phyloP scores from a whole-genome alignment of 2,329 filamentous ascomycete genomes.

The Talaromyces sp. region DNA sequence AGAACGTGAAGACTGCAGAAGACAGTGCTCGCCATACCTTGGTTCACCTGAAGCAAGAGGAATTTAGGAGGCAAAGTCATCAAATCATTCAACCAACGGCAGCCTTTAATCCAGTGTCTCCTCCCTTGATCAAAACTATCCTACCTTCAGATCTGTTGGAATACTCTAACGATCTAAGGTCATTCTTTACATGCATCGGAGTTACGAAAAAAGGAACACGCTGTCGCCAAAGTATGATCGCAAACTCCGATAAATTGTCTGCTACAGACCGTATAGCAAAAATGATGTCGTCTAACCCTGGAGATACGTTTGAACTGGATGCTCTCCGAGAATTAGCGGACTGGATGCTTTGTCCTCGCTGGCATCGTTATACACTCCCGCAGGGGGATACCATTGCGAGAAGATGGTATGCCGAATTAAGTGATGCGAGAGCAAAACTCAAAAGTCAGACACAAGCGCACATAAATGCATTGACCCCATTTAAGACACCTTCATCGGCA shows the following conservation, averaged over 20 bases:
- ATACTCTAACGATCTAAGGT: constrained; percentile 3
- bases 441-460: neutral
- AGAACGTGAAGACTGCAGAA: neutral
- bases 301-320: constrained; percentile 2
- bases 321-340: constrained; percentile 7
- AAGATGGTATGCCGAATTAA: constrained; percentile 4
- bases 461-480: neutral
- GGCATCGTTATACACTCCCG: constrained; percentile 2
- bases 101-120: neutral
- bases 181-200: constrained; percentile 9
- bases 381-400: constrained; percentile 7
- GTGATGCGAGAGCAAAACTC: constrained; percentile 1
- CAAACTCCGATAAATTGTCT: neutral
- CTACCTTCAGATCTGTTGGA: constrained; percentile 1
- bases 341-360: constrained; percentile 12
- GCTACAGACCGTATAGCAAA: neutral
- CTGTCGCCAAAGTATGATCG: constrained; percentile 5
- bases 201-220: constrained; percentile 3
- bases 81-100: neutral
- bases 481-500: neutral
- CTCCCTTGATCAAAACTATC: neutral
- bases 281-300: neutral
- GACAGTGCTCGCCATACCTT: neutral
- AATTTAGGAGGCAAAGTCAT: neutral
- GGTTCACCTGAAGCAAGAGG: neutral